Evolutionary conservation across 2,329 filamentous ascomycete genomes (phyloP).

Genomic region (Byssochlamys sp.): DNA sequence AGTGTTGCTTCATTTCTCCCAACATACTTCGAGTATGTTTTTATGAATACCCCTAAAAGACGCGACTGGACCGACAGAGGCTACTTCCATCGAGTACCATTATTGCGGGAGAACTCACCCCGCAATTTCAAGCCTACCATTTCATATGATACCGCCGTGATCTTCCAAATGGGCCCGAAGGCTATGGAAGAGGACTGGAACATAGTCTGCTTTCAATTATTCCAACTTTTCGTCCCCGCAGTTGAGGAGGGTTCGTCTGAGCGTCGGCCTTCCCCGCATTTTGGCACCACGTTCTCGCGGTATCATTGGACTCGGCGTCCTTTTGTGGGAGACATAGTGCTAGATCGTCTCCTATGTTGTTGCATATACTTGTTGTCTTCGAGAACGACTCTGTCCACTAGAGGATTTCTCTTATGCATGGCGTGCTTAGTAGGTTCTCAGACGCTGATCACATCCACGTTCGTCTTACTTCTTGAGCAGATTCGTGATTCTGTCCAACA

Average conservation of each 20-base stretch:
- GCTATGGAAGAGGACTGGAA: too few relatives aligned
- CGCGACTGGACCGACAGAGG: not conserved
- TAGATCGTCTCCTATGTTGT: not conserved
- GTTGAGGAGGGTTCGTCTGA: not conserved
- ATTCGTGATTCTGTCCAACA: too few relatives aligned
- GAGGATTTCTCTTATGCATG: not conserved
- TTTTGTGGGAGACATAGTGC: not conserved
- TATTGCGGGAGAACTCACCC: not conserved
- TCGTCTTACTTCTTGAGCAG: not conserved
- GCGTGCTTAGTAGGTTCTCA: not conserved
- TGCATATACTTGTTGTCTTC: not conserved
- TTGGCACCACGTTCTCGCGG: not conserved
- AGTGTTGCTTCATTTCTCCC: not conserved
- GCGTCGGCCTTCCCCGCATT: not conserved
- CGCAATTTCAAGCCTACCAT: not conserved
- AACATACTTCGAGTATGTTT: not conserved
- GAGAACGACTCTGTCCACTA: not conserved
- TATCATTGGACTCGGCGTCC: not conserved
- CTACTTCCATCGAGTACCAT: not conserved
- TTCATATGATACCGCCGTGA: not conserved
- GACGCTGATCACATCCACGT: not conserved
- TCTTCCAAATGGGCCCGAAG: not conserved
- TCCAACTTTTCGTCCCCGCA: not conserved
- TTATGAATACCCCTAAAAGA: not conserved
- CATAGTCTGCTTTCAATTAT: not conserved